Evolutionary conservation across 768 basidiomycete genomes (phyloP).

Genomic region (Lactarius tabidus): DNA sequence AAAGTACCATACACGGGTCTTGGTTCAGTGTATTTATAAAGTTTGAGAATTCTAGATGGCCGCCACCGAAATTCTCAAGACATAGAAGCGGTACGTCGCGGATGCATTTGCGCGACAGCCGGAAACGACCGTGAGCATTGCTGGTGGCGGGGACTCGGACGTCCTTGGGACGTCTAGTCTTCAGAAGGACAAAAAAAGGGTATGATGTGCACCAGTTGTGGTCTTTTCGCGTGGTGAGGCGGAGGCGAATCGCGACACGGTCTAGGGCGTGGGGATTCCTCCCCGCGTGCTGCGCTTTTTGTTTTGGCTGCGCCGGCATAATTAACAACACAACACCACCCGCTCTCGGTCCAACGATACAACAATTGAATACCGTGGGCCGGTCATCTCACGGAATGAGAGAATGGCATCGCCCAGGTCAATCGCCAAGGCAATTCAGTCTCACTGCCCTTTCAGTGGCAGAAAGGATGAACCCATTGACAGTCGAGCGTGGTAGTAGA

Average conservation of each 20-base stretch:
- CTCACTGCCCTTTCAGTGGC: too few species aligned
- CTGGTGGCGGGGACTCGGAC: neutral
- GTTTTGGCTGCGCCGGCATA: neutral
- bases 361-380: too few species aligned
- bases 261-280: neutral
- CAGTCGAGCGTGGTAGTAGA: neutral
- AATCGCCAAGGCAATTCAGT: too few species aligned
- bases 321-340: neutral
- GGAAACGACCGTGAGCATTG: neutral
- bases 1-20: neutral
- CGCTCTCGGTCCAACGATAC: too few species aligned
- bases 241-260: neutral
- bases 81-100: neutral
- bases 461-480: too few species aligned
- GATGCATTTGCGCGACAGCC: neutral
- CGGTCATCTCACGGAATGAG: too few species aligned
- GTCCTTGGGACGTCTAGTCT: neutral
- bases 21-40: neutral
- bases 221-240: neutral
- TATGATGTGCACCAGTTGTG: neutral
- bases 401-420: too few species aligned
- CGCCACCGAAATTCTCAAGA: neutral
- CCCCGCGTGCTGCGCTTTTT: neutral
- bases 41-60: neutral
- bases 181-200: neutral